Base-by-base conservation (phyloP, 345 rosid genomes). In the Hypericum androsaemum region DNA sequence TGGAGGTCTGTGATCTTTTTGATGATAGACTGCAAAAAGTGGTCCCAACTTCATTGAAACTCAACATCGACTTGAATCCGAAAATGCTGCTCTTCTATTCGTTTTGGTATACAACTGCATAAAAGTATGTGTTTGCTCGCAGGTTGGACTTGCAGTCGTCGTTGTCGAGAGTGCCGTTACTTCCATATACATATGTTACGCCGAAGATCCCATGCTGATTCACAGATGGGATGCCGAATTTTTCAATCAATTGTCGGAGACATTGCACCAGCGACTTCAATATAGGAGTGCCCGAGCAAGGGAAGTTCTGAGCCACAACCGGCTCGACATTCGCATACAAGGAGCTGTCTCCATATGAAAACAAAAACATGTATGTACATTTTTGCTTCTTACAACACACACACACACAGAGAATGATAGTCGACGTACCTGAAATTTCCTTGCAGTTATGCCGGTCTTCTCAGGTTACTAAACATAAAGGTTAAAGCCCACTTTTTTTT, bases 161-260 rank as follows among this genome's bases (percentile, higher is more conserved):
- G 94, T 81, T 13, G 96, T 92, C 39, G 98, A 92, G 68, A 81
- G 98, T 43, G 94, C 96, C 0, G 97, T 83, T 15, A 92, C 97
- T 17, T 88, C 96, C 5, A 83, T 92, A 61, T 92, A 85, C 69
- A 72, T 92, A 32, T 92, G 95, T 67, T 88, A 77, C 9, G 98
- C 94, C 10, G 97, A 88, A 77, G 97, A 92, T 43, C 95, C 96
- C 5, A 60, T 67, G 49, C 57, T 87, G 76, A 86, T 83, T 51
- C 78, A 73, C 43, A 68, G 90, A 65, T 86, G 90, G 90, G 95
- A 86, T 41, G 75, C 76, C 8, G 84, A 79, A 41, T 82, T 82
- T 72, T 82, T 55, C 64, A 63, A 50, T 62, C 88, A 82, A 68
- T 60, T 86, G 77, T 82, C 97, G 0, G 95, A 85, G 73, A 75